phyloP scores from a whole-genome alignment of 345 rosid species.

The Lagerstroemia speciosa region DNA sequence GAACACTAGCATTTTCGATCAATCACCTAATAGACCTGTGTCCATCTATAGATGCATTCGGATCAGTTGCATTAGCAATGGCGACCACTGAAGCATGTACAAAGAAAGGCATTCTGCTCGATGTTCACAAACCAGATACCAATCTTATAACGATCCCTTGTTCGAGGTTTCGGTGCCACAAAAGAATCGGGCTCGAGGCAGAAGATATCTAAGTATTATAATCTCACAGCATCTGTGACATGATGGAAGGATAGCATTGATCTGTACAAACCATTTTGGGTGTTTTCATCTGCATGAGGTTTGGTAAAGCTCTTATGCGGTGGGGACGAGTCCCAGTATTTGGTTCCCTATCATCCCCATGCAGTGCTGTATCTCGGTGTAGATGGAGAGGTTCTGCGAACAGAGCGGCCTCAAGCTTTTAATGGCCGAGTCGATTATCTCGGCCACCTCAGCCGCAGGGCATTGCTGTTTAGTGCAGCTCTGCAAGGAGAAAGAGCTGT shows the following conservation, averaged over 20 bases:
- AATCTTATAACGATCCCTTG: not conserved
- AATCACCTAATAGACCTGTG: too few relatives aligned
- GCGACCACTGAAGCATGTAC: not conserved
- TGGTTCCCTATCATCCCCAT: conserved; percentile 76
- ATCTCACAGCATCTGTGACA: not conserved
- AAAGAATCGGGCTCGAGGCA: not conserved
- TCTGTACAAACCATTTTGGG: not conserved
- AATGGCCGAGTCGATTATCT: conserved; percentile 66
- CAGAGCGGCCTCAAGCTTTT: conserved; percentile 69
- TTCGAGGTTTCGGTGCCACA: not conserved
- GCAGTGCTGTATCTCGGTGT: conserved; percentile 81
- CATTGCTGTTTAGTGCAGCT: conserved; percentile 77
- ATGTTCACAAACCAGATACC: not conserved
- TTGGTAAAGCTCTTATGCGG: not conserved
- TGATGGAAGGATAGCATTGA: not conserved
- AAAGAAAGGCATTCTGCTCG: not conserved
- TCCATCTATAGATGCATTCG: too few relatives aligned
- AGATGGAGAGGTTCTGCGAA: conserved; percentile 63
- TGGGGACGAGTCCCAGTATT: conserved; percentile 6
- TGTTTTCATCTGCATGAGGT: too few relatives aligned
- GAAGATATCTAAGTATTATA: not conserved
- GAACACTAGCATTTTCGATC: not conserved
- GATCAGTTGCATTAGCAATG: not conserved
- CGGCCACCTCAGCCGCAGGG: conserved; percentile 73
- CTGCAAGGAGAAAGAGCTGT: conserved; percentile 28